Percentiles rank a stretch among this genome's conserved stretches.
These are phyloP conservation scores for Nepenthes gracilis DNA, from an alignment of 148 eudicot genomes.

Conservation along the genomic window DNA sequence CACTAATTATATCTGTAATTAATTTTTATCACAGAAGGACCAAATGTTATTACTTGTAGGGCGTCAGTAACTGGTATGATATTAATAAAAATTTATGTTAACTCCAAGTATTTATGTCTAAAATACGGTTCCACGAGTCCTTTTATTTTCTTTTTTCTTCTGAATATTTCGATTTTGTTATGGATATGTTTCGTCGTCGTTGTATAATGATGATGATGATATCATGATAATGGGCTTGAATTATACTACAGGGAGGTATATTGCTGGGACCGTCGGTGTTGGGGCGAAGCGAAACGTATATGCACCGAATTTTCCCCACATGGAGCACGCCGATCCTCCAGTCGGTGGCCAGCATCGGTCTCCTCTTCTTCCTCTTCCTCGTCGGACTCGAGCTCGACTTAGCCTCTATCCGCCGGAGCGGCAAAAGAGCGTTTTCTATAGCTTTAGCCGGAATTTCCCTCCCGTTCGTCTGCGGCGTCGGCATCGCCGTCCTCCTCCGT, in stretches of 20 bases:
- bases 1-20: no score
- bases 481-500: constrained; percentile 16
- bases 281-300: constrained; percentile 24
- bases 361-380: constrained; percentile 35
- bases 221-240: no score
- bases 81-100: no score
- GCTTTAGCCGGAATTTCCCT: constrained; percentile 32
- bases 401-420: constrained; percentile 20
- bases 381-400: constrained; percentile 47
- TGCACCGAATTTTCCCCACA: constrained; percentile 24
- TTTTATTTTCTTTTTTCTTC: no score
- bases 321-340: constrained; percentile 33
- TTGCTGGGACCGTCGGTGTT: constrained; percentile 43
- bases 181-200: no score
- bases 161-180: no score
- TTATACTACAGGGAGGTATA: constrained; percentile 33
- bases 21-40: no score
- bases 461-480: constrained; percentile 34
- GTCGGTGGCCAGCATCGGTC: constrained; percentile 44
- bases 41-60: no score
- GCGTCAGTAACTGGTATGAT: no score
- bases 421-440: constrained; percentile 20
- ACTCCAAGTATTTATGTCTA: no score
- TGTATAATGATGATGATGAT: no score
- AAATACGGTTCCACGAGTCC: no score